A percentile compares a stretch with the other conserved stretches of the same genome.
phyloP scores from a whole-genome alignment of 73 alveolate genomes.

The Symbiodinium pilosum region DNA sequence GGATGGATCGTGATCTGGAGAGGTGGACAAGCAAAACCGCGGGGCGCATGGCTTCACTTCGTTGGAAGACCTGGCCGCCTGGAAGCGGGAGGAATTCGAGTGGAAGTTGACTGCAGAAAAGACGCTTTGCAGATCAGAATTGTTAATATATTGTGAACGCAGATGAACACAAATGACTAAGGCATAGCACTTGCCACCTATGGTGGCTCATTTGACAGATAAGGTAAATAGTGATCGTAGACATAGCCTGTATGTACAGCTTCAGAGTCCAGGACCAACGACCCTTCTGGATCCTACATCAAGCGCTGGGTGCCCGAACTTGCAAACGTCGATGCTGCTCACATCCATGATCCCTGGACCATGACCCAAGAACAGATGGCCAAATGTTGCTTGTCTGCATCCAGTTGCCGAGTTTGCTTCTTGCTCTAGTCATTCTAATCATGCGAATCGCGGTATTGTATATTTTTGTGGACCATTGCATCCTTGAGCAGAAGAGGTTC shows the following conservation, averaged over 20 bases:
- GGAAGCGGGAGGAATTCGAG: slow-evolving; percentile 48
- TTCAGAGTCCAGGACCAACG: slow-evolving; percentile 41
- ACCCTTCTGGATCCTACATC: slow-evolving; percentile 35
- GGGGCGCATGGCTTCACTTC: slow-evolving; percentile 54
- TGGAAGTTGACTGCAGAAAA: slow-evolving; percentile 85
- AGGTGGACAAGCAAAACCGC: slow-evolving; percentile 77
- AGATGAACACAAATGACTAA: too few relatives aligned
- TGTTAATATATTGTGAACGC: background rate
- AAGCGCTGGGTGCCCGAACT: slow-evolving; percentile 79
- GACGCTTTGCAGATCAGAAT: background rate
- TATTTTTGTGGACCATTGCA: too few relatives aligned
- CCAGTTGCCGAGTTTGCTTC: too few relatives aligned
- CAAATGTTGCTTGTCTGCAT: background rate
- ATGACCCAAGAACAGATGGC: slow-evolving; percentile 33
- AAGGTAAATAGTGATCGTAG: too few relatives aligned
- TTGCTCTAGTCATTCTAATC: too few relatives aligned
- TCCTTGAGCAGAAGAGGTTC: too few relatives aligned
- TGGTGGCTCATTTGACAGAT: too few relatives aligned
- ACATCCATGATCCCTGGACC: slow-evolving; percentile 68
- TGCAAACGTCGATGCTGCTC: slow-evolving; percentile 9
- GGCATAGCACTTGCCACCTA: too few relatives aligned
- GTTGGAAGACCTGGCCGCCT: slow-evolving; percentile 69
- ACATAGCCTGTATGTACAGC: too few relatives aligned
- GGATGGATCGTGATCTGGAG: too few relatives aligned
- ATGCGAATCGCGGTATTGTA: too few relatives aligned